Evolutionary conservation across 2,329 filamentous ascomycete genomes (phyloP).

Genomic region (Helicocarpus griseus): DNA sequence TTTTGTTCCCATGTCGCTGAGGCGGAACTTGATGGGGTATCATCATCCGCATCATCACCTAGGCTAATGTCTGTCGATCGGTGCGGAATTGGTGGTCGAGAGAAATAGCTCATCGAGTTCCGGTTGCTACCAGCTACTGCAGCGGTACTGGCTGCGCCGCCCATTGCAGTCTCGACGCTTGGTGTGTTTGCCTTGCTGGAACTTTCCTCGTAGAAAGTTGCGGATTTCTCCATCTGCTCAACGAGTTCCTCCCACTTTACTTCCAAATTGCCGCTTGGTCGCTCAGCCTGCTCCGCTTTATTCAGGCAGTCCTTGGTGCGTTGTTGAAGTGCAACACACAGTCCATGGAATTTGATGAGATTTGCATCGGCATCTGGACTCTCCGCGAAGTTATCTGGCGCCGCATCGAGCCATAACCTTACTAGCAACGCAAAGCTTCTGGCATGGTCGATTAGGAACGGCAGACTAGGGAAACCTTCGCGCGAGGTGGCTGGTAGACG

Average conservation of each 20-base stretch:
- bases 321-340: slow-evolving; percentile 33
- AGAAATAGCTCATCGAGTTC: slow-evolving; percentile 34
- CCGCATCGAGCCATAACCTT: slow-evolving; percentile 42
- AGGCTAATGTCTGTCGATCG: slow-evolving; percentile 27
- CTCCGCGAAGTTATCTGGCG: slow-evolving; percentile 31
- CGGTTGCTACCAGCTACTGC: slow-evolving; percentile 25
- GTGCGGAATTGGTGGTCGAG: slow-evolving; percentile 28
- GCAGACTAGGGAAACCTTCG: slow-evolving; percentile 87
- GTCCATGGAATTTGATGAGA: slow-evolving; percentile 34
- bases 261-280: slow-evolving; percentile 37
- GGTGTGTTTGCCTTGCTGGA: slow-evolving; percentile 30
- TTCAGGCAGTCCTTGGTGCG: slow-evolving; percentile 38
- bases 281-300: slow-evolving; percentile 39
- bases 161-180: slow-evolving; percentile 23
- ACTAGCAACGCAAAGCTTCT: slow-evolving; percentile 77
- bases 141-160: slow-evolving; percentile 17
- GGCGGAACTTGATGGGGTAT: slow-evolving; percentile 36
- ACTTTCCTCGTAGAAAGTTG: slow-evolving; percentile 33
- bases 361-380: slow-evolving; percentile 28
- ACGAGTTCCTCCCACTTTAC: slow-evolving; percentile 42
- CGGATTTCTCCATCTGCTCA: slow-evolving; percentile 36
- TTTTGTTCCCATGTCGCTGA: slow-evolving; percentile 34
- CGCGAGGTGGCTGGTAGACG: slow-evolving; percentile 69
- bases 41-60: slow-evolving; percentile 30
- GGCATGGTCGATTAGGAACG: slow-evolving; percentile 83